Conservation (phyloP, 1,284 basidiomycete species). For the Xanthoconium separans region DNA sequence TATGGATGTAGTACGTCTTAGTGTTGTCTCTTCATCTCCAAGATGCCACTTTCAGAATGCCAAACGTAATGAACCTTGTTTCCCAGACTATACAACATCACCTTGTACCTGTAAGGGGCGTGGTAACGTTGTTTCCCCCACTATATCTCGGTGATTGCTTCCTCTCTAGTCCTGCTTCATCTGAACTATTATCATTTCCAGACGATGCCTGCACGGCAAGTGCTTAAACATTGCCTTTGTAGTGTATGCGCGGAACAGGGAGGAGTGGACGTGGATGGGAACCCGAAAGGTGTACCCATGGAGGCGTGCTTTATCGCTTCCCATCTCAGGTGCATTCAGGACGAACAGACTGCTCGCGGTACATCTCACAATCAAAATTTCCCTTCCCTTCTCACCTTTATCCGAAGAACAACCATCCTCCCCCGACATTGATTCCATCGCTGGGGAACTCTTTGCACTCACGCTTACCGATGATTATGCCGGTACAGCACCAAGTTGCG, state of each 20-base stretch:
- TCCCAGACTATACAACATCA: neutral
- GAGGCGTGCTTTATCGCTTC: neutral
- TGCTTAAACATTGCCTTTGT: neutral
- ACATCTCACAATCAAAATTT: neutral
- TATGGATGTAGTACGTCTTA: neutral
- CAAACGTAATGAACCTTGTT: neutral
- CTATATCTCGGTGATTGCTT: neutral
- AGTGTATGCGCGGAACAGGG: neutral
- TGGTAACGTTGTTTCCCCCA: neutral
- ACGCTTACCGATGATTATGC: neutral
- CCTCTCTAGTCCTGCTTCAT: neutral
- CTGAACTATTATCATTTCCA: neutral
- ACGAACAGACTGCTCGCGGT: neutral
- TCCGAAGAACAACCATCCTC: neutral
- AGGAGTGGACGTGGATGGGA: neutral
- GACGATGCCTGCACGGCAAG: neutral
- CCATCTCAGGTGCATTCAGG: neutral
- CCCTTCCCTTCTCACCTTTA: neutral
- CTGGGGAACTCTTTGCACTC: neutral
- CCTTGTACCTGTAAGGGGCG: neutral
- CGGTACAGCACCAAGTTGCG: neutral
- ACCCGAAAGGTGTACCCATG: neutral
- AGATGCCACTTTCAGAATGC: neutral
- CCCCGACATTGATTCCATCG: neutral
- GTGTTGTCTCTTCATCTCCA: neutral